Conservation (phyloP, 371 early-diverging fungal species). For the Mortierella sp. region DNA sequence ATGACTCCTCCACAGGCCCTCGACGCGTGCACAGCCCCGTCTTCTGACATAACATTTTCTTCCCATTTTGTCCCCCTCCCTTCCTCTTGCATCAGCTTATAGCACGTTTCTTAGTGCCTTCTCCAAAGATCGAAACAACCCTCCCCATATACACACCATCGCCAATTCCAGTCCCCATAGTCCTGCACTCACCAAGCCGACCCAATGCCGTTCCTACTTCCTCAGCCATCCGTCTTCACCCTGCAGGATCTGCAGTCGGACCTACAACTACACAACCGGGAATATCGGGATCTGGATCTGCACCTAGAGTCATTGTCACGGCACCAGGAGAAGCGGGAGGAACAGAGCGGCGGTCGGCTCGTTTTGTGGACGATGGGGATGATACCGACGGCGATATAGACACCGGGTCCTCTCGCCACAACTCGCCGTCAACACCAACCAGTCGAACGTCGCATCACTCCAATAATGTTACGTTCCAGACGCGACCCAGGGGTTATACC, state of each 20-base stretch:
- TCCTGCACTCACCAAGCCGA: conserved; percentile 23
- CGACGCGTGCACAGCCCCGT: background rate
- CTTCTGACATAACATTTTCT: background rate
- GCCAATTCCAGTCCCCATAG: conserved; percentile 31
- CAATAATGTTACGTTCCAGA: conserved; percentile 32
- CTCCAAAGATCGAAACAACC: conserved; percentile 23
- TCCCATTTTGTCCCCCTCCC: background rate
- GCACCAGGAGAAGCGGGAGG: conserved; percentile 13
- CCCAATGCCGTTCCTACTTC: conserved; percentile 25
- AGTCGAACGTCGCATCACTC: background rate
- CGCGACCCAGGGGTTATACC: conserved; percentile 18
- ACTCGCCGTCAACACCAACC: background rate
- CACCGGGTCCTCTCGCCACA: background rate
- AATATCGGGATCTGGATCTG: background rate
- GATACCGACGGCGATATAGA: background rate
- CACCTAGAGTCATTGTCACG: background rate
- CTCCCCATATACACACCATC: conserved; percentile 26
- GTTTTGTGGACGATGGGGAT: conserved; percentile 16
- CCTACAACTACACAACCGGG: background rate
- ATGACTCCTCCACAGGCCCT: background rate
- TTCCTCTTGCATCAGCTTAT: conserved; percentile 12
- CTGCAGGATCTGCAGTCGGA: conserved; percentile 4
- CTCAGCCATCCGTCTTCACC: conserved; percentile 29
- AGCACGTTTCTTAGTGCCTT: conserved; percentile 28
- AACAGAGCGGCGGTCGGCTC: conserved; percentile 1